A percentile compares a stretch with the other conserved stretches of the same genome.
These are phyloP conservation scores for Acanthamoeba healyi DNA, from an alignment of 208 protist species.

Conservation along the genomic window DNA sequence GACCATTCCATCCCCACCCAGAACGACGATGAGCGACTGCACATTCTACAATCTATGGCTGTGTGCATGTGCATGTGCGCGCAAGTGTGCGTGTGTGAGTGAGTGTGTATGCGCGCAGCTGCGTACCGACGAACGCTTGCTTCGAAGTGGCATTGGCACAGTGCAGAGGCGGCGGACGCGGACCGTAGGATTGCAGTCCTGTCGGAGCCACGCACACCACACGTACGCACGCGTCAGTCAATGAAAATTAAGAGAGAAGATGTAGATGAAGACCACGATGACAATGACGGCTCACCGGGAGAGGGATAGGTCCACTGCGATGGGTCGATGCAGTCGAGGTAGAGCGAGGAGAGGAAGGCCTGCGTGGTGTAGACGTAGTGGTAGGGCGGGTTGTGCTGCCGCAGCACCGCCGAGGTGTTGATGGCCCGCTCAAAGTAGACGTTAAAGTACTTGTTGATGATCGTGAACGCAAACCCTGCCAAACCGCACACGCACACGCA, in stretches of 20 bases:
- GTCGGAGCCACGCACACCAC: too few species aligned
- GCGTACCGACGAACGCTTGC: conserved; percentile 8
- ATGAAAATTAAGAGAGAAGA: too few species aligned
- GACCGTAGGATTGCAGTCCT: conserved; percentile 24
- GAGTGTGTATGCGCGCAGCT: neutral
- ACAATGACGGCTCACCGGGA: neutral
- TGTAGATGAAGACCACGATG: neutral
- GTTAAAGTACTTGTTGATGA: conserved; percentile 68
- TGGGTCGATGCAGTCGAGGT: conserved; percentile 41
- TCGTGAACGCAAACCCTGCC: conserved; percentile 11
- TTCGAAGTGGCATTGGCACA: neutral
- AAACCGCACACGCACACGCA: too few species aligned
- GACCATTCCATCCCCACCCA: too few species aligned
- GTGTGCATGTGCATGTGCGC: neutral
- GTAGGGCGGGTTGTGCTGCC: conserved; percentile 1
- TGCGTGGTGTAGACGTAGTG: conserved; percentile 7
- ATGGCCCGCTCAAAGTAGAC: conserved; percentile 30
- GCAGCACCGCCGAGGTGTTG: conserved; percentile 4
- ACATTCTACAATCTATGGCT: neutral
- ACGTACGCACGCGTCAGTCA: too few species aligned
- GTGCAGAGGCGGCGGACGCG: neutral
- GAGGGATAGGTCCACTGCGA: neutral
- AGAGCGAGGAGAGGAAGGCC: conserved; percentile 26
- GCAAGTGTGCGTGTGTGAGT: neutral
- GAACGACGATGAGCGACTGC: too few species aligned